These are phyloP conservation scores for Phylloporus sp. DNA, from an alignment of 768 basidiomycete species.

Conservation along the genomic window DNA sequence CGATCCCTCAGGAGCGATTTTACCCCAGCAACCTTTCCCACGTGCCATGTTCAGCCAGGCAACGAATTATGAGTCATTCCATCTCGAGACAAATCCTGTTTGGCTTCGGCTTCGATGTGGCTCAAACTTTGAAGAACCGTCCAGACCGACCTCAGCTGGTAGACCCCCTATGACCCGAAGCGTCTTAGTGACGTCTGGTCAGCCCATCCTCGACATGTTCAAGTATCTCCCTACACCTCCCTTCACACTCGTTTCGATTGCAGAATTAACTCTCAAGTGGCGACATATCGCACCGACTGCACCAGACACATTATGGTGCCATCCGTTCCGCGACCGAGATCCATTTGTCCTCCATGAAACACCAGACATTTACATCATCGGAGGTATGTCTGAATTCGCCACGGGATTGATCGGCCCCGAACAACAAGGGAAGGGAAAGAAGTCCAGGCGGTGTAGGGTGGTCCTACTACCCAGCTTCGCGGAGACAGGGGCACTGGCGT, in stretches of 20 bases:
- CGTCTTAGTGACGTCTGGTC: slow-evolving; percentile 84
- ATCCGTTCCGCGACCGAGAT: slow-evolving; percentile 83
- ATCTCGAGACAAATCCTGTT: slow-evolving; percentile 84
- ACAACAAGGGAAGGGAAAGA: slow-evolving; percentile 25
- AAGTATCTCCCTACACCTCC: slow-evolving; percentile 80
- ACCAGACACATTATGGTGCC: slow-evolving; percentile 98
- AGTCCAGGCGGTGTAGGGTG: slow-evolving; percentile 53
- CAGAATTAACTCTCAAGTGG: slow-evolving; percentile 83
- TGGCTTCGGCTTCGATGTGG: slow-evolving; percentile 67
- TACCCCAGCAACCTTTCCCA: slow-evolving; percentile 94
- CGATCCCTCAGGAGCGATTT: slow-evolving; percentile 84
- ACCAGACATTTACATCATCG: slow-evolving; percentile 90
- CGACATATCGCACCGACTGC: slow-evolving; percentile 98
- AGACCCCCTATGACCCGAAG: slow-evolving; percentile 41
- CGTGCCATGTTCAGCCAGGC: slow-evolving; percentile 80
- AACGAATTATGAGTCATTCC: slow-evolving; percentile 58
- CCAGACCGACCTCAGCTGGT: slow-evolving; percentile 1
- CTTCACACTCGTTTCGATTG: slow-evolving; percentile 67
- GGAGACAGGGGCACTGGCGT: slow-evolving; percentile 70
- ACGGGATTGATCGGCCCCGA: slow-evolving; percentile 59
- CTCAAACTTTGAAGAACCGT: slow-evolving; percentile 27
- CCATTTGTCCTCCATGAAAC: slow-evolving; percentile 86
- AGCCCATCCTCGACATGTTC: slow-evolving; percentile 92
- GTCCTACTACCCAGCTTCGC: slow-evolving; percentile 81
- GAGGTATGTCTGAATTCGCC: slow-evolving; percentile 81